Base-by-base conservation (phyloP, 495 filamentous ascomycete genomes). In the Aspergillus carlsbadensis region DNA sequence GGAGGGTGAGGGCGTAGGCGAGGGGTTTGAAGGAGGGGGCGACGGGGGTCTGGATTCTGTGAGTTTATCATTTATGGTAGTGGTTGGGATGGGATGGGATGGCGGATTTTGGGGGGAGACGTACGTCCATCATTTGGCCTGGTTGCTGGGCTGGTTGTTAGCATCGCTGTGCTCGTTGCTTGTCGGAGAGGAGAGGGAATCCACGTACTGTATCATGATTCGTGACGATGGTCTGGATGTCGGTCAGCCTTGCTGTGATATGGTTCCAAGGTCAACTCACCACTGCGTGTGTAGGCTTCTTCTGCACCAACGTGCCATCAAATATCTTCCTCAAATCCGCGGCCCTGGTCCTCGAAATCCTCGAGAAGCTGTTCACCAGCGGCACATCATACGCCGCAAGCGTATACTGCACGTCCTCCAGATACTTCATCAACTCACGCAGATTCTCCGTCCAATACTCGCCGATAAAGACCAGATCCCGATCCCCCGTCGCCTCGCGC, bases 381-480 rank as follows among this genome's bases (percentile, higher is more conserved):
- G 87, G 87, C 0, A 81, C 77, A 70, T 92, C 88, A 60, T 86
- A 91, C n/a, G 89, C 71, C 24, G 72, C 73, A 17, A 87, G 76
- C 22, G 78, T 75, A 47, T 84, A 71, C 42, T 79, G 62, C 72
- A 88, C 81, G 26, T 76, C 68, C 15, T 84, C 76, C 21, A 90
- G 70, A 64, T 85, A 90, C 6, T 69, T 62, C 0, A 71, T 58
- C 57, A 90, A 75, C 34, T 75, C 73, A 7, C 76, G 57, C 1
- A 81, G 65, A 56, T 86, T 77, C 20, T 80, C 84, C 47, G 80
- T 76, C 88, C 87, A 91, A 64, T 85, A 89, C 64, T 92, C 88
- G 17, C 87, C 87, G 10, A 92, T 85, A 21, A 87, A 72, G 59
- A 87, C 87, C 68, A 81, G 84, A 7, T 81, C 74, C 1, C 67